These are phyloP conservation scores for Xylariaceae sp. DNA, from an alignment of 2,329 filamentous ascomycete species.

Conservation along the genomic window DNA sequence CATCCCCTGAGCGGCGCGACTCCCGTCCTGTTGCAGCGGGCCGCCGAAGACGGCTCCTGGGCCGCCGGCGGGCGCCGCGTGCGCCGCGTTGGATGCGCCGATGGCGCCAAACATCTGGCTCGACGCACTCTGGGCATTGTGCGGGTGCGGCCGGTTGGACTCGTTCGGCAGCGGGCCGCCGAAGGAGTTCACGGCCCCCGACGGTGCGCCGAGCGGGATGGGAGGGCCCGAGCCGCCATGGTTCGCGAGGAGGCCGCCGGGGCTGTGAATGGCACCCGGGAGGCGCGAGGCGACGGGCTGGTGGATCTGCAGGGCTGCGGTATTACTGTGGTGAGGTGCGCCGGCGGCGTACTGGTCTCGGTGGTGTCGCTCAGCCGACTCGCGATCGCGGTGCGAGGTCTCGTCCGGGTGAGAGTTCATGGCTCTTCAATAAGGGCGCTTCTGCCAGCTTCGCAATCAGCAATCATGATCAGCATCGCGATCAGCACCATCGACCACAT, in stretches of 20 bases:
- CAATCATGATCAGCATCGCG: slow-evolving; percentile 8
- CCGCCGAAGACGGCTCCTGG: slow-evolving; percentile 62
- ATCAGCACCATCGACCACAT: no score
- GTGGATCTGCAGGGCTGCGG: slow-evolving; percentile 83
- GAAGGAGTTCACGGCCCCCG: slow-evolving; percentile 43
- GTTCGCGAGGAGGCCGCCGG: slow-evolving; percentile 76
- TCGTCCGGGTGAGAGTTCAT: slow-evolving; percentile 34
- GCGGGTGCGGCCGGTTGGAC: slow-evolving; percentile 42
- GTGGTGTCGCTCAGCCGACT: slow-evolving; percentile 54
- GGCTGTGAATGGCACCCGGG: slow-evolving; percentile 78
- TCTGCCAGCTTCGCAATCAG: no score
- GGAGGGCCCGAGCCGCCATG: slow-evolving; percentile 53
- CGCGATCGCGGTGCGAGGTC: slow-evolving; percentile 53
- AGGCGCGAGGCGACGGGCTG: slow-evolving; percentile 84
- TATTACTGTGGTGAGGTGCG: slow-evolving; percentile 77
- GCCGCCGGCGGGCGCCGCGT: slow-evolving; percentile 39
- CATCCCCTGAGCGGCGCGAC: slow-evolving; percentile 53
- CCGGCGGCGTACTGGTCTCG: slow-evolving; percentile 54
- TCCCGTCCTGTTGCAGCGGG: slow-evolving; percentile 54
- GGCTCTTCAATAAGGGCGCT: slow-evolving; percentile 12
- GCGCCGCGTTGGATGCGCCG: slow-evolving; percentile 17
- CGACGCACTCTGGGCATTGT: slow-evolving; percentile 40
- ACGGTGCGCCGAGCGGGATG: slow-evolving; percentile 44
- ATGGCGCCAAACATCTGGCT: slow-evolving; percentile 44
- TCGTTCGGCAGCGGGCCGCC: slow-evolving; percentile 48